phyloP scores from a whole-genome alignment of 2,329 filamentous ascomycete species.

The Fusarium burgessii region DNA sequence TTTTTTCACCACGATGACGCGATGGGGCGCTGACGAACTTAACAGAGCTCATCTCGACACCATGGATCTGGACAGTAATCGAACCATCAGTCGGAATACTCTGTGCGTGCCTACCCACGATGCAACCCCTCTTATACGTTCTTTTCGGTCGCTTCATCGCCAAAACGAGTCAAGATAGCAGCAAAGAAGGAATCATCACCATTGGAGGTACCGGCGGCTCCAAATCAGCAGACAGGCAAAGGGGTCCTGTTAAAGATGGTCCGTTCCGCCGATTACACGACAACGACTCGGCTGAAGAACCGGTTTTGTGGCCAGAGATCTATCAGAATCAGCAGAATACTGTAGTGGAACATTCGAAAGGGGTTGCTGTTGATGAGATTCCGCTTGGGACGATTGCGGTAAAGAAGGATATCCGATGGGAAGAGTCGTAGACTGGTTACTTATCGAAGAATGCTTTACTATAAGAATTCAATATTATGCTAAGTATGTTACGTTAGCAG shows the following conservation, averaged over 20 bases:
- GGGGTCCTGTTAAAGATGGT: background rate
- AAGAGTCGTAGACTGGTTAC: background rate
- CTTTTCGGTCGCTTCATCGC: conserved; percentile 1
- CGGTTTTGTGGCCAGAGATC: conserved; percentile 10
- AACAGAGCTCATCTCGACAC: background rate
- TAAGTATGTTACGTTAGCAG: too few species aligned
- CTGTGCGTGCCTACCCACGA: conserved; percentile 9
- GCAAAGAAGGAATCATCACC: conserved; percentile 3
- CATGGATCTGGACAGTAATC: conserved; percentile 9
- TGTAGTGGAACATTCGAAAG: background rate
- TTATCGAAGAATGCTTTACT: too few species aligned
- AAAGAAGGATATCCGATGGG: background rate
- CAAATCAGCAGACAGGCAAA: background rate
- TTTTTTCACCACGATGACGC: too few species aligned
- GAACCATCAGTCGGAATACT: conserved; percentile 4
- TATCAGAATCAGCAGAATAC: conserved; percentile 11
- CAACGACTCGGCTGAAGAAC: conserved; percentile 13
- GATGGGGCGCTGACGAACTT: background rate
- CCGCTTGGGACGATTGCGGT: background rate
- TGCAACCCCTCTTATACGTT: background rate
- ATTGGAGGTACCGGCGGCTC: background rate
- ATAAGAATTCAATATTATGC: too few species aligned
- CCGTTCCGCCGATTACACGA: background rate
- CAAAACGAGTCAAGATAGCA: background rate
- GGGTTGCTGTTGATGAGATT: background rate